A percentile compares a stretch with the other conserved stretches of the same genome.
Evolutionary conservation across 2,329 filamentous ascomycete species (phyloP).

Genomic region (Apiospora phragmitis): DNA sequence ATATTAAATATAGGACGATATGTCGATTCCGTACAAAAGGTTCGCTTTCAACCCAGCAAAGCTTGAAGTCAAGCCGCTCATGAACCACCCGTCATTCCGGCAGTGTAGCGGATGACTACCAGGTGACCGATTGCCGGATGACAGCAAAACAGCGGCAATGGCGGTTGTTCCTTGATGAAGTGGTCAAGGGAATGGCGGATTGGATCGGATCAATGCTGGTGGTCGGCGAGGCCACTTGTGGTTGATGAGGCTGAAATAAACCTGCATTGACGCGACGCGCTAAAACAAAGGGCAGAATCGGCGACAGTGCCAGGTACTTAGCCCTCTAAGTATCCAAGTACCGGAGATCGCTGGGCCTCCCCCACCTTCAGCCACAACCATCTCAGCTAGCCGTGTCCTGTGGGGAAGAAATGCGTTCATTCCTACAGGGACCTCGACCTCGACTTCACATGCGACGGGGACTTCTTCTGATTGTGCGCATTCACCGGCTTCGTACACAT

Average conservation of each 20-base stretch:
- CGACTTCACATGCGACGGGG: background rate
- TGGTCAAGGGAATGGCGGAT: background rate
- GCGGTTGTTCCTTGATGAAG: background rate
- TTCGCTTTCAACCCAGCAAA: background rate
- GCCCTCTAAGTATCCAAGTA: background rate
- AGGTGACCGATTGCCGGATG: background rate
- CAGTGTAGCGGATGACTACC: background rate
- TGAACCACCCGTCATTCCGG: slow-evolving; percentile 1
- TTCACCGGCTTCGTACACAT: background rate
- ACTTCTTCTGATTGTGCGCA: background rate
- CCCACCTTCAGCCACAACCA: background rate
- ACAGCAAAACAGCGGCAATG: background rate
- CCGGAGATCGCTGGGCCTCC: background rate
- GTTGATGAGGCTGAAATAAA: slow-evolving; percentile 8
- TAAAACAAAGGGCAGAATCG: background rate
- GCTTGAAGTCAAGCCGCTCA: background rate
- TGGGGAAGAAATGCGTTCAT: background rate
- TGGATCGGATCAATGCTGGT: background rate
- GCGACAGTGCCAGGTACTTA: background rate
- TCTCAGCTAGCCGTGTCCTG: background rate
- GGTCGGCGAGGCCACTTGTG: background rate
- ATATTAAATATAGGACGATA: background rate
- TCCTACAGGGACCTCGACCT: background rate
- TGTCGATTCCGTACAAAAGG: background rate
- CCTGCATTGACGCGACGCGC: slow-evolving; percentile 3